Evolutionary conservation across 2,329 filamentous ascomycete species (phyloP).

Genomic region (Exophiala lecanii-corni): DNA sequence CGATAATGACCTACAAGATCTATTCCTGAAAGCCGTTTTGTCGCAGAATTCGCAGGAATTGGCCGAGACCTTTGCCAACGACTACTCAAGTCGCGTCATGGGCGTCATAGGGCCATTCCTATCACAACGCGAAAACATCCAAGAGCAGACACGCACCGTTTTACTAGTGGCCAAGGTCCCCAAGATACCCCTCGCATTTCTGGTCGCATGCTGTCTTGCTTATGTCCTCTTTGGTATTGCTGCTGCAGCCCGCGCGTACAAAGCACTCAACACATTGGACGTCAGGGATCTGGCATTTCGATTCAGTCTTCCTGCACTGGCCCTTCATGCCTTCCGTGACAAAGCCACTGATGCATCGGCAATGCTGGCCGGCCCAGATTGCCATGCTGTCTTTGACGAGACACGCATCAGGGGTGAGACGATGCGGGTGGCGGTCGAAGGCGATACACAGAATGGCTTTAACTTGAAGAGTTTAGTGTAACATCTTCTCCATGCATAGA

Average conservation of each 20-base stretch:
- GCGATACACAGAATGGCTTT: slow-evolving; percentile 14
- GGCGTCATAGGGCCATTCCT: slow-evolving; percentile 23
- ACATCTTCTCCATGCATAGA: not conserved
- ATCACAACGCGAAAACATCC: slow-evolving; percentile 13
- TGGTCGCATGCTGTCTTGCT: slow-evolving; percentile 17
- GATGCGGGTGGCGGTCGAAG: slow-evolving; percentile 17
- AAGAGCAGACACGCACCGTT: slow-evolving; percentile 19
- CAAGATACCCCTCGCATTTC: slow-evolving; percentile 20
- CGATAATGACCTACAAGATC: slow-evolving; percentile 21
- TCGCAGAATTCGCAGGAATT: slow-evolving; percentile 9
- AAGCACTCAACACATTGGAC: slow-evolving; percentile 11
- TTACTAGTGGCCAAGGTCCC: slow-evolving; percentile 25
- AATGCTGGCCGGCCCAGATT: slow-evolving; percentile 4
- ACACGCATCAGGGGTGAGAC: slow-evolving; percentile 13
- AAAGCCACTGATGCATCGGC: slow-evolving; percentile 8
- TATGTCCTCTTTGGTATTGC: slow-evolving; percentile 21
- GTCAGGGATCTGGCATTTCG: slow-evolving; percentile 18
- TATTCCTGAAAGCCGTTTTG: slow-evolving; percentile 16
- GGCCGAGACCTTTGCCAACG: slow-evolving; percentile 18
- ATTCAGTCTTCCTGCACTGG: slow-evolving; percentile 16
- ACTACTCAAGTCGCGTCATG: slow-evolving; percentile 19
- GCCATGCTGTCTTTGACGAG: slow-evolving; percentile 18
- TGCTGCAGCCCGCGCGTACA: slow-evolving; percentile 10
- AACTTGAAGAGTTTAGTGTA: slow-evolving; percentile 17
- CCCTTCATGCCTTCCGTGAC: slow-evolving; percentile 18